Percentiles rank a stretch among this genome's conserved stretches.
phyloP scores from a whole-genome alignment of 192 early-diverging fungal genomes.

The Entomortierella chlamydospora region DNA sequence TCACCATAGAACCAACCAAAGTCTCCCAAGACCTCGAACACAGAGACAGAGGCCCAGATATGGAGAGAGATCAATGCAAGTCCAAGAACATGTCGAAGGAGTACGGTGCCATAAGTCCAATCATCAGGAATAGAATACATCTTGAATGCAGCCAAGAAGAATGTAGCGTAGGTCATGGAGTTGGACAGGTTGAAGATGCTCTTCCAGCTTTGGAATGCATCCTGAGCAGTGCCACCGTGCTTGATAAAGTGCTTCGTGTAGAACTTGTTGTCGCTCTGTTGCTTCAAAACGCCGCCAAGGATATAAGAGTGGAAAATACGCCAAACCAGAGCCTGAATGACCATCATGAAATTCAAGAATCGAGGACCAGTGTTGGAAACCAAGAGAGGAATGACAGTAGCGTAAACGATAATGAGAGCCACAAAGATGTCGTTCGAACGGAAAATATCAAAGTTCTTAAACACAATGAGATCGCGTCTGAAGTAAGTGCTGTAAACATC shows the following conservation, averaged over 20 bases:
- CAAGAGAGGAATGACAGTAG: slow-evolving; percentile 73
- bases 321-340: slow-evolving; percentile 88
- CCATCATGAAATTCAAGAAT: slow-evolving; percentile 57
- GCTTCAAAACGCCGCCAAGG: slow-evolving; percentile 80
- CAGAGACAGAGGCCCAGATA: slow-evolving; percentile 90
- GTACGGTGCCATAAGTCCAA: slow-evolving; percentile 74
- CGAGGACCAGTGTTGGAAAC: slow-evolving; percentile 53
- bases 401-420: slow-evolving; percentile 79
- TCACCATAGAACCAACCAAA: slow-evolving; percentile 99
- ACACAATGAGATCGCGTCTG: slow-evolving; percentile 85
- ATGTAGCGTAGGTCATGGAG: slow-evolving; percentile 93
- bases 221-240: slow-evolving; percentile 86
- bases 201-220: slow-evolving; percentile 97
- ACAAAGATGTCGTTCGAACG: slow-evolving; percentile 87
- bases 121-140: slow-evolving; percentile 81
- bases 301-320: slow-evolving; percentile 85
- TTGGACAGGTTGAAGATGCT: slow-evolving; percentile 92
- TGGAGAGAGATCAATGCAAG: slow-evolving; percentile 87
- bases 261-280: slow-evolving; percentile 84
- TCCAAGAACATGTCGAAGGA: slow-evolving; percentile 89
- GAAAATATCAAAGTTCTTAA: slow-evolving; percentile 93
- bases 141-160: slow-evolving; percentile 83
- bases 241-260: slow-evolving; percentile 95
- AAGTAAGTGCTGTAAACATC: slow-evolving; percentile 81
- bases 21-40: slow-evolving; percentile 93